Evolutionary conservation across 441 rosid genomes (phyloP).

Genomic region (Arabidopsis hybrid): DNA sequence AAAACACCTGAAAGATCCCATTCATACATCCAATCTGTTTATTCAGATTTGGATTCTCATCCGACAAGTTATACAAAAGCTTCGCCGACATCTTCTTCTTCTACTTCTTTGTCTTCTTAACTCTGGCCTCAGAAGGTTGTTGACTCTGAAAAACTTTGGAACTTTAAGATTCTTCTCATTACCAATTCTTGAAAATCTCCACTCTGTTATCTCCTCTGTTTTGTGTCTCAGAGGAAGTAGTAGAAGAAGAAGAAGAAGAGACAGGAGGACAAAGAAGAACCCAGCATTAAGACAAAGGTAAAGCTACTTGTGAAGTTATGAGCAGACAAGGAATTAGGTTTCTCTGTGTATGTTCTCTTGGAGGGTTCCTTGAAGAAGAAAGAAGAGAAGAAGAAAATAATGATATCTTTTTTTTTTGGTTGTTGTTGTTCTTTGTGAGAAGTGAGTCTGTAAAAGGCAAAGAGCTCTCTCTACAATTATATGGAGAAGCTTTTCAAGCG

Average conservation of each 20-base stretch:
- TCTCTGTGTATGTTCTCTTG: constrained; percentile 43
- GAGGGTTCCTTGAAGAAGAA: constrained; percentile 54
- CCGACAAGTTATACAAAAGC: constrained; percentile 62
- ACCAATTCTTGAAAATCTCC: constrained; percentile 24
- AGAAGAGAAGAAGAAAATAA: constrained; percentile 28
- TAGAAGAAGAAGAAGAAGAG: constrained; percentile 41
- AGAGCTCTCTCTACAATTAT: constrained; percentile 41
- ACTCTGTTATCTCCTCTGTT: constrained; percentile 20
- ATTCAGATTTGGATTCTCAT: constrained; percentile 76
- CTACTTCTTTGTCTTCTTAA: constrained; percentile 32
- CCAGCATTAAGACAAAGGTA: constrained; percentile 32
- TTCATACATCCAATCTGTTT: constrained; percentile 95
- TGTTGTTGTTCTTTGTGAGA: constrained; percentile 21
- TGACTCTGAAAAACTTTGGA: constrained; percentile 15
- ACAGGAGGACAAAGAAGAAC: constrained; percentile 47
- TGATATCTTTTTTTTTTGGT: neutral
- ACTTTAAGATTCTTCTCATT: constrained; percentile 34
- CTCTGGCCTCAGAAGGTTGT: constrained; percentile 30
- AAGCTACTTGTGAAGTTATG: constrained; percentile 46
- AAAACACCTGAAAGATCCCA: constrained; percentile 87
- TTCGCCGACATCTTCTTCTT: constrained; percentile 71
- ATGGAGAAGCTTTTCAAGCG: constrained; percentile 34
- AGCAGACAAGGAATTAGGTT: constrained; percentile 58
- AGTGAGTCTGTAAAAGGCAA: constrained; percentile 40
- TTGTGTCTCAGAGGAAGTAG: constrained; percentile 29